Evolutionary conservation across 192 early-diverging fungal genomes (phyloP).

Genomic region (Backusella liffmaniae): DNA sequence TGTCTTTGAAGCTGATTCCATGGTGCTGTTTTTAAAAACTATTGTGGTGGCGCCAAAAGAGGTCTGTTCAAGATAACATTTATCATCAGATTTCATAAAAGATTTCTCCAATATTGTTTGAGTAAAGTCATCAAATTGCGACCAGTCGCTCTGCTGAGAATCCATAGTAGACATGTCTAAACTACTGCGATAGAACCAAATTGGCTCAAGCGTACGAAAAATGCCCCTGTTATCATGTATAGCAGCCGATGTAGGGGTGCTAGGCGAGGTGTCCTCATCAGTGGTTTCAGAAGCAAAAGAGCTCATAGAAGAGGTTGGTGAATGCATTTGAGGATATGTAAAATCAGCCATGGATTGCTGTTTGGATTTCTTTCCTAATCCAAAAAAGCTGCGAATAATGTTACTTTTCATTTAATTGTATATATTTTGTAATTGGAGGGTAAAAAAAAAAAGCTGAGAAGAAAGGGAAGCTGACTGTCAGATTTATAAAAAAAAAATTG

Average conservation of each 20-base stretch:
- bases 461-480: background rate
- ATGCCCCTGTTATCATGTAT: conserved; percentile 15
- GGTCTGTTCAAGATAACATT: background rate
- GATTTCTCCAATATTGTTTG: conserved; percentile 5
- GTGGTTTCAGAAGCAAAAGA: conserved; percentile 11
- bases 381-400: background rate
- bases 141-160: background rate
- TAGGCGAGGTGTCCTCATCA: conserved; percentile 9
- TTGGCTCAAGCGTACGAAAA: conserved; percentile 23
- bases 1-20: background rate
- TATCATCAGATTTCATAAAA: background rate
- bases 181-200: conserved; percentile 14
- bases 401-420: background rate
- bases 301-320: conserved; percentile 17
- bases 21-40: background rate
- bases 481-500: background rate
- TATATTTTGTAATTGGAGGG: background rate
- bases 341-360: conserved; percentile 2
- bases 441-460: background rate
- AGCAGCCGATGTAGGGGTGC: background rate
- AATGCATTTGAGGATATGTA: conserved; percentile 8
- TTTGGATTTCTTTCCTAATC: conserved; percentile 3
- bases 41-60: conserved; percentile 10
- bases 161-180: background rate
- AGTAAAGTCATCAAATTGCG: conserved; percentile 10